Percentiles rank a stretch among this genome's conserved stretches.
Conservation (phyloP, 306 rosid species). For the Vigna angularis region DNA sequence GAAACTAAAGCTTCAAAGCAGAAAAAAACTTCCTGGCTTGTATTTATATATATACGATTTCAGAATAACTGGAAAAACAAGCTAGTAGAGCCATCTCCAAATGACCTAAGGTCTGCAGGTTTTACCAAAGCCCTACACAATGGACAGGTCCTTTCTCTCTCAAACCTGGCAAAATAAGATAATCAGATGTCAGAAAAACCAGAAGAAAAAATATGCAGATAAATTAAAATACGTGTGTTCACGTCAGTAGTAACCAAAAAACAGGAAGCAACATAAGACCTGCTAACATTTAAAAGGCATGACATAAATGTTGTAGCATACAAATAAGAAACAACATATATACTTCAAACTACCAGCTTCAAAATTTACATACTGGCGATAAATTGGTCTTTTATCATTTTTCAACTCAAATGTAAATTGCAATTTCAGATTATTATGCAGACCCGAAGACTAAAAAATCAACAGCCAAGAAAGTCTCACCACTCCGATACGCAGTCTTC, state of each 20-base stretch:
- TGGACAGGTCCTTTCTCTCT: constrained; percentile 97
- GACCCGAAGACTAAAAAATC: not conserved
- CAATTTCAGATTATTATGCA: constrained; percentile 32
- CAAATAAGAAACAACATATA: constrained; percentile 21
- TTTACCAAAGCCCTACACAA: constrained; percentile 97
- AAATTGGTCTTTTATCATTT: constrained; percentile 9
- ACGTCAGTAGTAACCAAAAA: not conserved
- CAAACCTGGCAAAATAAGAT: constrained; percentile 71
- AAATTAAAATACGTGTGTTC: too few relatives aligned
- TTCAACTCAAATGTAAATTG: constrained; percentile 25
- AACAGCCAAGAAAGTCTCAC: constrained; percentile 55
- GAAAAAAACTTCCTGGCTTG: constrained; percentile 57
- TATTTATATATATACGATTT: constrained; percentile 41
- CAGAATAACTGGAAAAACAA: constrained; percentile 90
- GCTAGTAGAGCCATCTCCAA: constrained; percentile 96
- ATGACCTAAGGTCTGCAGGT: constrained; percentile 93
- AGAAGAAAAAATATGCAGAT: not conserved
- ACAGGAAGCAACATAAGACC: constrained; percentile 16
- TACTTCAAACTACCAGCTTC: not conserved
- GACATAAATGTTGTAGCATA: not conserved
- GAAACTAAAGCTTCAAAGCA: constrained; percentile 57
- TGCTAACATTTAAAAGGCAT: not conserved
- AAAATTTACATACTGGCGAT: not conserved
- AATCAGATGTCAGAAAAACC: constrained; percentile 32
- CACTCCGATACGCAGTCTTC: constrained; percentile 99